These are phyloP conservation scores for Delitschia confertaspora DNA, from an alignment of 495 filamentous ascomycete species.

Conservation along the genomic window DNA sequence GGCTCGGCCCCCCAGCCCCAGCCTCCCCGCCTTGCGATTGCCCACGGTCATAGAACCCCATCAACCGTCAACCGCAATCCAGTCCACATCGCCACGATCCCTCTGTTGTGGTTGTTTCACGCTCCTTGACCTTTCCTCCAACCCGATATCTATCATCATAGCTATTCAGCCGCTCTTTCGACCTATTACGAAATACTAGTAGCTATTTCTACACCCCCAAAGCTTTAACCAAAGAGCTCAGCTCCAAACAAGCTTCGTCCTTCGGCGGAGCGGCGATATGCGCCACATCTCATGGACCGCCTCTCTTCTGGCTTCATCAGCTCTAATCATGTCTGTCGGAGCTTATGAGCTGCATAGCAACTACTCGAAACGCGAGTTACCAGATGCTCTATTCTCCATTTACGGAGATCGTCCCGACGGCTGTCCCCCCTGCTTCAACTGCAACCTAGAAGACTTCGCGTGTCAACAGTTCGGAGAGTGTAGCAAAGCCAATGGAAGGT, in stretches of 20 bases:
- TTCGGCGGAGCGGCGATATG: slow-evolving; percentile 15
- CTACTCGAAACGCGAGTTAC: slow-evolving; percentile 27
- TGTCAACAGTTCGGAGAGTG: slow-evolving; percentile 84
- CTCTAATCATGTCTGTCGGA: slow-evolving; percentile 3
- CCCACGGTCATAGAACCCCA: too few species aligned
- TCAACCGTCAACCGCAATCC: too few species aligned
- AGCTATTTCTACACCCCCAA: not conserved
- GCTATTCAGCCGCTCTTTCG: not conserved
- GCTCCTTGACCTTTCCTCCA: not conserved
- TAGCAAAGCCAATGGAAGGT: slow-evolving; percentile 80
- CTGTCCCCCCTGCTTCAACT: slow-evolving; percentile 85
- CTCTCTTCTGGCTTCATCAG: slow-evolving; percentile 12
- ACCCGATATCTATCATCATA: not conserved
- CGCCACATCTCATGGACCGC: slow-evolving; percentile 17
- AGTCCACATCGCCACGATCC: too few species aligned
- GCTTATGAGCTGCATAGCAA: slow-evolving; percentile 21
- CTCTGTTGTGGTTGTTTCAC: too few species aligned
- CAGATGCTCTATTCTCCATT: slow-evolving; percentile 38
- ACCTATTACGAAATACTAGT: too few species aligned
- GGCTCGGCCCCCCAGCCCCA: too few species aligned
- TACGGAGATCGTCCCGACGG: slow-evolving; percentile 50
- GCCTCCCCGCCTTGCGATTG: too few species aligned
- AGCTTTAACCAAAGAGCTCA: not conserved
- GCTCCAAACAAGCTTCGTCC: slow-evolving; percentile 3
- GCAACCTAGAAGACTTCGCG: slow-evolving; percentile 79